These are phyloP conservation scores for Cutaneotrichosporon sp. DNA, from an alignment of 1,284 basidiomycete genomes.

Conservation along the genomic window DNA sequence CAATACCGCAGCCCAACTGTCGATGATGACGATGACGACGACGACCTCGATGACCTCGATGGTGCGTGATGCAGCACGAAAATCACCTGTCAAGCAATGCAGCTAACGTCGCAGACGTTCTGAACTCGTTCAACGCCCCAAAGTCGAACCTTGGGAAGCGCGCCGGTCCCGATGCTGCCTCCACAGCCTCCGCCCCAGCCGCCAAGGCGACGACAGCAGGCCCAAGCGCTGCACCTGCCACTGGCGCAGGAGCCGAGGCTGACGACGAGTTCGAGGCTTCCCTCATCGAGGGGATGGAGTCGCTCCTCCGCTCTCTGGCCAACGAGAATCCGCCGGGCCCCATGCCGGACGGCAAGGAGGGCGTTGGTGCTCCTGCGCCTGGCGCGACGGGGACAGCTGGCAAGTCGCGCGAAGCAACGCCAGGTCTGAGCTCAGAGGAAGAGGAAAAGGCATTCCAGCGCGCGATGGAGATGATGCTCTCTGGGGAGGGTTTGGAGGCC, in stretches of 20 bases:
- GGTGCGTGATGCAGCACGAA: slow-evolving; percentile 21
- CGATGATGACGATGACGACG: slow-evolving; percentile 38
- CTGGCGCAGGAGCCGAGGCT: slow-evolving; percentile 9
- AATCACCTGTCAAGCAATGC: too few relatives aligned
- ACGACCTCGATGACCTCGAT: slow-evolving; percentile 44
- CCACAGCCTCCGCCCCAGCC: slow-evolving; percentile 4
- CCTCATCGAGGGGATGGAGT: slow-evolving; percentile 76
- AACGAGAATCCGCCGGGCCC: slow-evolving; percentile 46
- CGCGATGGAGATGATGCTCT: slow-evolving; percentile 70
- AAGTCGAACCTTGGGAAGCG: slow-evolving; percentile 12
- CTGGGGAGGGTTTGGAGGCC: slow-evolving; percentile 61
- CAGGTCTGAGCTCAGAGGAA: slow-evolving; percentile 32
- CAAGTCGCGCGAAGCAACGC: neutral
- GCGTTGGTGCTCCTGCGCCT: too few relatives aligned
- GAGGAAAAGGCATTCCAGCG: slow-evolving; percentile 56
- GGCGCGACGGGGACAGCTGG: too few relatives aligned
- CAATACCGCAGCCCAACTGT: slow-evolving; percentile 22
- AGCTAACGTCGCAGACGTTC: slow-evolving; percentile 33
- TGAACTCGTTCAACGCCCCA: slow-evolving; percentile 39
- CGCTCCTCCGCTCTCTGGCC: slow-evolving; percentile 66
- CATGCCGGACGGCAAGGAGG: slow-evolving; percentile 22
- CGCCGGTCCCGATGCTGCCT: neutral
- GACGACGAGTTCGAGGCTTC: slow-evolving; percentile 61
- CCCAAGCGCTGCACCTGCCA: slow-evolving; percentile 12
- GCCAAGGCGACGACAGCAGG: slow-evolving; percentile 10